phyloP scores from a whole-genome alignment of 2,329 filamentous ascomycete genomes.

The Pyrenochaeta sp. region DNA sequence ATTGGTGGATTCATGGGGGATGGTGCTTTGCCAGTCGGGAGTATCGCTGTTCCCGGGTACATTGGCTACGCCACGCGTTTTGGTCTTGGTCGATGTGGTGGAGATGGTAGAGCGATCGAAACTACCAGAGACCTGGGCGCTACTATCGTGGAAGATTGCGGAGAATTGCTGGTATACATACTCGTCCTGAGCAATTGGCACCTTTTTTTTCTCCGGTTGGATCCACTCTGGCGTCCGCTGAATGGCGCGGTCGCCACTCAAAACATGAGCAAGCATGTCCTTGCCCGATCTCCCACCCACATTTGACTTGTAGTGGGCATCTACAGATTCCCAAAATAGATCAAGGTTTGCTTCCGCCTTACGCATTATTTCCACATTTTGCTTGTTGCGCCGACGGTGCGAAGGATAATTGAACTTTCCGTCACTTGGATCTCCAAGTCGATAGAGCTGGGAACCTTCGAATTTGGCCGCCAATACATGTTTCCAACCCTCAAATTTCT shows the following conservation, averaged over 20 bases:
- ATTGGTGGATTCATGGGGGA: conserved; percentile 21
- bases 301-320: conserved; percentile 23
- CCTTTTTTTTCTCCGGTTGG: conserved; percentile 35
- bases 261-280: conserved; percentile 26
- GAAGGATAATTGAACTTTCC: conserved; percentile 58
- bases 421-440: conserved; percentile 39
- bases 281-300: conserved; percentile 10
- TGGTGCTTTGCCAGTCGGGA: background rate
- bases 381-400: conserved; percentile 56
- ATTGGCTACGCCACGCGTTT: conserved; percentile 12
- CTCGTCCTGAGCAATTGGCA: background rate
- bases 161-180: conserved; percentile 18
- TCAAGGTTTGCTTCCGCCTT: conserved; percentile 59
- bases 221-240: conserved; percentile 60
- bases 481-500: conserved; percentile 8
- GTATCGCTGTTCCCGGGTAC: background rate
- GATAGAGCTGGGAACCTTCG: conserved; percentile 11
- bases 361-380: conserved; percentile 55
- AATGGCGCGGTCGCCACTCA: conserved; percentile 43
- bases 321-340: conserved; percentile 53
- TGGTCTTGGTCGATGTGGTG: conserved; percentile 12
- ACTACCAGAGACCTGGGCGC: conserved; percentile 11
- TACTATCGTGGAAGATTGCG: conserved; percentile 8
- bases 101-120: conserved; percentile 7
- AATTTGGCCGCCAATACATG: conserved; percentile 8